A percentile compares a stretch with the other conserved stretches of the same genome.
These are phyloP conservation scores for Fomitopsis palustris DNA, from an alignment of 1,284 basidiomycete species.

Conservation along the genomic window DNA sequence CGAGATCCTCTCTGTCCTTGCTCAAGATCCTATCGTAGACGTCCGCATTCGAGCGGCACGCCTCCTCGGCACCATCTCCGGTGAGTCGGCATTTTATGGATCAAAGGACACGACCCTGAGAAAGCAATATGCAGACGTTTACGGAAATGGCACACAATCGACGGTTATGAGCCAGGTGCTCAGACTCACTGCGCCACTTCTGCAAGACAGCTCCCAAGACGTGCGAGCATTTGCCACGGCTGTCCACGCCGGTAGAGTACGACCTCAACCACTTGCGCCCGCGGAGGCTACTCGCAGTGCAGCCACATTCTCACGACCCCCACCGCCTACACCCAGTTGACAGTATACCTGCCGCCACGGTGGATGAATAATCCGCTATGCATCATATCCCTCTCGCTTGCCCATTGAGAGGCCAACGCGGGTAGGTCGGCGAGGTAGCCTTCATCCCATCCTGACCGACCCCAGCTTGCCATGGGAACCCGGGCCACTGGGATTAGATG, in stretches of 20 bases:
- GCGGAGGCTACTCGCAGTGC: conserved; percentile 16
- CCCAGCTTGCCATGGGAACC: neutral
- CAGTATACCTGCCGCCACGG: neutral
- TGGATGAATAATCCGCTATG: neutral
- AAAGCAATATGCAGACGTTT: conserved; percentile 12
- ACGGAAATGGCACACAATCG: conserved; percentile 13
- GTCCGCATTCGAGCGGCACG: conserved; percentile 86
- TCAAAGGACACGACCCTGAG: conserved; percentile 6
- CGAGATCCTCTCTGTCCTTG: conserved; percentile 53
- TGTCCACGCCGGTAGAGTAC: conserved; percentile 10
- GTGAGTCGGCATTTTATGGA: conserved; percentile 16
- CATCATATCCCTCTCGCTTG: neutral
- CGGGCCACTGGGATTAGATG: too few species aligned
- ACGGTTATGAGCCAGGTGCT: conserved; percentile 15
- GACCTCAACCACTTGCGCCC: conserved; percentile 4
- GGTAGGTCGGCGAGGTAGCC: neutral
- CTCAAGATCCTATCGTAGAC: conserved; percentile 74
- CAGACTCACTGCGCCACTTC: conserved; percentile 16
- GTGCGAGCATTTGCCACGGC: conserved; percentile 27
- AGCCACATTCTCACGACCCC: conserved; percentile 29
- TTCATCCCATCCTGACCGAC: too few species aligned
- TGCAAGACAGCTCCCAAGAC: conserved; percentile 23
- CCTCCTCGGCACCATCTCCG: conserved; percentile 52
- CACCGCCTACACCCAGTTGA: conserved; percentile 23
- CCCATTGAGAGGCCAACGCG: neutral